Evolutionary conservation across 2,329 filamentous ascomycete species (phyloP).

Genomic region (Pestalotiopsis sp.): DNA sequence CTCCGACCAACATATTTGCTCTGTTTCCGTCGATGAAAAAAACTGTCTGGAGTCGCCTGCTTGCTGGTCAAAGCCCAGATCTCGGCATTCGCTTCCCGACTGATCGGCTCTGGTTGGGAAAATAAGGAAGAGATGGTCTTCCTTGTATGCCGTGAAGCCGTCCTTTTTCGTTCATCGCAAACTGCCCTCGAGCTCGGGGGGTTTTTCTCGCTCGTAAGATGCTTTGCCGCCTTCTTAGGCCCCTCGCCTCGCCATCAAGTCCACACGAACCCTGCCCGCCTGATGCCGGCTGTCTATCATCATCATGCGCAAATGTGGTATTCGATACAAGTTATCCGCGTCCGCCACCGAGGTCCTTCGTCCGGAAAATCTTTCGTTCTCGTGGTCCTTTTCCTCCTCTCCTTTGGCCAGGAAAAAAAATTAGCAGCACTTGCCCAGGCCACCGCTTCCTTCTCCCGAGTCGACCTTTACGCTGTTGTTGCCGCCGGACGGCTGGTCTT

Average conservation of each 20-base stretch:
- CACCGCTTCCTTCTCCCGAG: slow-evolving; percentile 57
- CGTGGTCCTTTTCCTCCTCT: background rate
- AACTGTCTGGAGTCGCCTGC: slow-evolving; percentile 11
- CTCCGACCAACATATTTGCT: slow-evolving; percentile 49
- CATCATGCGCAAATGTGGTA: slow-evolving; percentile 5
- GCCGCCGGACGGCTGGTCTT: slow-evolving; percentile 65
- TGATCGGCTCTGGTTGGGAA: slow-evolving; percentile 20
- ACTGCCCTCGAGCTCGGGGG: background rate
- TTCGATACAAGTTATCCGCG: slow-evolving; percentile 7
- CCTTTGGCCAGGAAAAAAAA: background rate
- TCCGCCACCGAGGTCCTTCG: background rate
- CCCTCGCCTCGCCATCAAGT: background rate
- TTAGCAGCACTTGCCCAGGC: slow-evolving; percentile 77
- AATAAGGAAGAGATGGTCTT: background rate
- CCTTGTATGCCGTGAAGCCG: background rate
- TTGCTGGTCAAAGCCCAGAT: slow-evolving; percentile 15
- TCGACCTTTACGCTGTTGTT: slow-evolving; percentile 68
- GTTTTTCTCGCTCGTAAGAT: background rate
- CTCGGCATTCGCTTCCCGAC: slow-evolving; percentile 16
- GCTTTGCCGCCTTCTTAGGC: background rate
- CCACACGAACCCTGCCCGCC: background rate
- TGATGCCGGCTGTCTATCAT: slow-evolving; percentile 5
- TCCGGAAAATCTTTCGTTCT: background rate
- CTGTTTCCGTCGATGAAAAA: slow-evolving; percentile 17
- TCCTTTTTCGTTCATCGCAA: background rate